phyloP scores from a whole-genome alignment of 2,329 filamentous ascomycete species.

The Didymella keratinophila region DNA sequence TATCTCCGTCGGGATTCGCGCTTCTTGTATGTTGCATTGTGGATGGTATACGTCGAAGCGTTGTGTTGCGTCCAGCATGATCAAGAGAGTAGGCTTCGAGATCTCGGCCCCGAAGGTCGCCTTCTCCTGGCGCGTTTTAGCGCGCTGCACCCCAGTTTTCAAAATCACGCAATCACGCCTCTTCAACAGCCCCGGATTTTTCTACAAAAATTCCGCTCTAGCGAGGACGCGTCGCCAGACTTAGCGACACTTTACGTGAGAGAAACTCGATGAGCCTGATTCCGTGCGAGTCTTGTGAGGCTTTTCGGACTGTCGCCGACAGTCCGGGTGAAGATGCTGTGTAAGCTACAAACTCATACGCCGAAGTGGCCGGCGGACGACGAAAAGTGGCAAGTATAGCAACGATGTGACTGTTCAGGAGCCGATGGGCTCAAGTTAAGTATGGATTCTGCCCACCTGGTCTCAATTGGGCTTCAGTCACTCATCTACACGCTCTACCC shows the following conservation, averaged over 20 bases:
- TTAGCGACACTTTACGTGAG: constrained; percentile 12
- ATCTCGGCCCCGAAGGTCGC: constrained; percentile 3
- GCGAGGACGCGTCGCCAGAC: neutral
- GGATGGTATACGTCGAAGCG: no score
- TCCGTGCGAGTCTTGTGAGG: constrained; percentile 11
- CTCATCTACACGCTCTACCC: no score
- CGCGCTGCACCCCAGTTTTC: neutral
- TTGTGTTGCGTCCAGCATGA: no score
- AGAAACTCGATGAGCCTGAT: neutral
- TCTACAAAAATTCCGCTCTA: neutral
- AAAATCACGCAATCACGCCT: constrained; percentile 18
- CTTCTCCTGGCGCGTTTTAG: neutral
- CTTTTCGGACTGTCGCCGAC: constrained; percentile 20
- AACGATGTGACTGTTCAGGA: constrained; percentile 8
- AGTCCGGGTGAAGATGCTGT: constrained; percentile 10
- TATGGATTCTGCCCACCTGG: neutral
- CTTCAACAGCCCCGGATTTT: constrained; percentile 11
- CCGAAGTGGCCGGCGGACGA: constrained; percentile 13
- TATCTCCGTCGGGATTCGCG: no score
- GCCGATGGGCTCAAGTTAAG: neutral
- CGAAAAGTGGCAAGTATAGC: constrained; percentile 15
- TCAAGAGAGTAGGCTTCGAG: no score
- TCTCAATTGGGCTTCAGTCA: no score
- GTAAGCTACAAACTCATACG: constrained; percentile 9
- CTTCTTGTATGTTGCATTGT: no score